Evolutionary conservation across 768 basidiomycete genomes (phyloP).

Genomic region (Leucocoprinus leucothites): DNA sequence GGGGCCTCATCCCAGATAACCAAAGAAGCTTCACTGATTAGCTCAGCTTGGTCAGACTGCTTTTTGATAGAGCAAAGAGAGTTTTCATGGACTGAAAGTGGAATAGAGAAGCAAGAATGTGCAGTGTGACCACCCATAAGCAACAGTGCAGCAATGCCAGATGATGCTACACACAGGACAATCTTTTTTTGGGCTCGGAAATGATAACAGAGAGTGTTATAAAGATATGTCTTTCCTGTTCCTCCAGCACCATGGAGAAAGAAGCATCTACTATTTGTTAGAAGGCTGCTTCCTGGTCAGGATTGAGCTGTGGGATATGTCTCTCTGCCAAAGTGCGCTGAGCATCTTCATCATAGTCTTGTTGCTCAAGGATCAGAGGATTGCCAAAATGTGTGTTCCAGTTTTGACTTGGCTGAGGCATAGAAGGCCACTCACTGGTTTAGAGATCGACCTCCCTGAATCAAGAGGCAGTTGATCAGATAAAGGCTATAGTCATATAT

Average conservation of each 20-base stretch:
- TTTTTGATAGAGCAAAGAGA: too few relatives aligned
- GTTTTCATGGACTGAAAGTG: not conserved
- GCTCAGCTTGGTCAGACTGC: too few relatives aligned
- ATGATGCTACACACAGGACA: constrained; percentile 47
- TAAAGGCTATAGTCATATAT: constrained; percentile 40
- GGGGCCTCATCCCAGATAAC: too few relatives aligned
- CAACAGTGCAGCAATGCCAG: constrained; percentile 33
- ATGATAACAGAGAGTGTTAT: constrained; percentile 29
- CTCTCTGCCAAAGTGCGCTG: too few relatives aligned
- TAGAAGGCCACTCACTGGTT: not conserved
- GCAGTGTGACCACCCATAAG: not conserved
- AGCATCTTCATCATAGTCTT: not conserved
- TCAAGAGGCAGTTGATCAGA: constrained; percentile 25
- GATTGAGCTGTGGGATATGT: constrained; percentile 12
- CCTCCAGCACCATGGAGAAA: constrained; percentile 42
- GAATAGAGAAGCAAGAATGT: constrained; percentile 27
- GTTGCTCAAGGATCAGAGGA: constrained; percentile 11
- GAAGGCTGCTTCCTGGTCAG: constrained; percentile 6
- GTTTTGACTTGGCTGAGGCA: not conserved
- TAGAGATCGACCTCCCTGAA: constrained; percentile 8
- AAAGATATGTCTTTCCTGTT: constrained; percentile 44
- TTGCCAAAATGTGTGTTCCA: constrained; percentile 7
- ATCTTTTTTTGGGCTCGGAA: constrained; percentile 25
- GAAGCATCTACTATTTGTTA: constrained; percentile 18
- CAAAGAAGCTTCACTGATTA: too few relatives aligned